These are phyloP conservation scores for Lactarius psammicola DNA, from an alignment of 768 basidiomycete genomes.

Conservation along the genomic window DNA sequence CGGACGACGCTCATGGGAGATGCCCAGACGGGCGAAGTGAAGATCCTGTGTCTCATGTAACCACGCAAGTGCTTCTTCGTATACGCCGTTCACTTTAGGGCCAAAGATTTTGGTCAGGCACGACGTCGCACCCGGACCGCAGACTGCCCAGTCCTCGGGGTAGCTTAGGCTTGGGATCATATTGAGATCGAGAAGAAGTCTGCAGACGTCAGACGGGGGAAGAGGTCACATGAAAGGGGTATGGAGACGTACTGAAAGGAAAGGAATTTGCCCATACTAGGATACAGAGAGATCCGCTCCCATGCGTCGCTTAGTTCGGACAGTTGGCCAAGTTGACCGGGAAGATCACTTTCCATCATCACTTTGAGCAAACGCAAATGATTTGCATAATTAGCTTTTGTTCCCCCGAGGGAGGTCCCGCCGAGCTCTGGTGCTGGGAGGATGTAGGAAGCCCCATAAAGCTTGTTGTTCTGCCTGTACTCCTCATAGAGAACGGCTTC, in stretches of 20 bases:
- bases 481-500: constrained; percentile 48
- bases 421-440: constrained; percentile 65
- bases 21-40: constrained; percentile 60
- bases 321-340: constrained; percentile 47
- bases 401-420: constrained; percentile 28
- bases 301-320: constrained; percentile 62
- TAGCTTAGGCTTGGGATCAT: constrained; percentile 50
- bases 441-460: constrained; percentile 73
- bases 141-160: constrained; percentile 61
- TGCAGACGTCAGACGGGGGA: constrained; percentile 24
- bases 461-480: constrained; percentile 38
- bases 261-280: constrained; percentile 72
- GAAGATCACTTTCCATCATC: constrained; percentile 54
- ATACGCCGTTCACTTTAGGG: constrained; percentile 40
- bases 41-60: constrained; percentile 55
- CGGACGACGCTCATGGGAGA: constrained; percentile 32
- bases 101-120: constrained; percentile 73
- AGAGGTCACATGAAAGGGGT: not conserved
- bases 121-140: constrained; percentile 63
- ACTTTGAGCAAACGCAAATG: constrained; percentile 54
- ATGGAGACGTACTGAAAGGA: constrained; percentile 51
- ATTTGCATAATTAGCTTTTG: constrained; percentile 48
- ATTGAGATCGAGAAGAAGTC: constrained; percentile 40
- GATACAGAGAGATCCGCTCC: constrained; percentile 54
- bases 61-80: constrained; percentile 62